phyloP scores from a whole-genome alignment of 768 basidiomycete species.

The Mycena galericulata region DNA sequence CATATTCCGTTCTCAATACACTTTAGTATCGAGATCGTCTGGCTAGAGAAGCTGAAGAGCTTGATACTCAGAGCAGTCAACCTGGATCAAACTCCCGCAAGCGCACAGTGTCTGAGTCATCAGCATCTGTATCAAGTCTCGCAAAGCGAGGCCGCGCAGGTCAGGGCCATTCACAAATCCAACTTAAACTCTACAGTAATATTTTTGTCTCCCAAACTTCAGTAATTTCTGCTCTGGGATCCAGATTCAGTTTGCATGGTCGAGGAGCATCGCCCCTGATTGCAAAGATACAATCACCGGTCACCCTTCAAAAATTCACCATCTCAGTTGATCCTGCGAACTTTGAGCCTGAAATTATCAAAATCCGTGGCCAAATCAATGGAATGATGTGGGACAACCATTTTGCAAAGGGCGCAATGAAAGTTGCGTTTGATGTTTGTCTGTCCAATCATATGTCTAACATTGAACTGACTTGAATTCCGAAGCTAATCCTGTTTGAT shows the following conservation, averaged over 20 bases:
- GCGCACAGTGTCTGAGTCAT: too few species aligned
- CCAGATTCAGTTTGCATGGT: not conserved
- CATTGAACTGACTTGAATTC: not conserved
- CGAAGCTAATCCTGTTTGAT: not conserved
- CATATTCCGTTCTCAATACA: too few species aligned
- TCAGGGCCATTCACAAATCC: too few species aligned
- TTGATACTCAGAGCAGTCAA: too few species aligned
- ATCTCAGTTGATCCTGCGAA: not conserved
- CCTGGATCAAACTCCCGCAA: too few species aligned
- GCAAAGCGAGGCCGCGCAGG: too few species aligned
- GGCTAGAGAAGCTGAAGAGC: too few species aligned
- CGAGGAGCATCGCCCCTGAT: not conserved
- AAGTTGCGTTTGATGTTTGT: slow-evolving; percentile 2
- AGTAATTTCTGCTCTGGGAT: slow-evolving; percentile 1
- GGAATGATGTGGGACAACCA: not conserved
- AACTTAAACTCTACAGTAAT: too few species aligned
- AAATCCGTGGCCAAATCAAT: not conserved
- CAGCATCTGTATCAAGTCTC: too few species aligned
- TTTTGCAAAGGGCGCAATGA: not conserved
- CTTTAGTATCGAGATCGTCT: too few species aligned
- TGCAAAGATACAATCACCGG: not conserved
- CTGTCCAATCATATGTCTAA: not conserved
- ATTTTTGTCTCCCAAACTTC: too few species aligned
- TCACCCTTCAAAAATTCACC: not conserved
- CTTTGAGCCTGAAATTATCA: not conserved